Evolutionary conservation across 495 filamentous ascomycete genomes (phyloP).

Genomic region (Aspergillus heteromorphus): DNA sequence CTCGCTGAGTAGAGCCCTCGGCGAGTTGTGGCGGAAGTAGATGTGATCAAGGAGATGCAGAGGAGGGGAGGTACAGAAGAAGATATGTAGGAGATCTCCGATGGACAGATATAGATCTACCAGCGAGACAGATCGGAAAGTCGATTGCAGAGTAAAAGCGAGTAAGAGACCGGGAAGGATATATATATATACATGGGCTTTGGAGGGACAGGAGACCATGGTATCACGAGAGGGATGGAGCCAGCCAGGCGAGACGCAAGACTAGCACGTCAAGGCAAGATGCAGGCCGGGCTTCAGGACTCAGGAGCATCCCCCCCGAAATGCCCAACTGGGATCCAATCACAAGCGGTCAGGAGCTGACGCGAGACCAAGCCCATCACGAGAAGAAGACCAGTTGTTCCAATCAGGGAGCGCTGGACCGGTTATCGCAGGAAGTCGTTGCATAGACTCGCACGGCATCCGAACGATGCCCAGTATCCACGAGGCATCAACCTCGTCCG

Average conservation of each 20-base stretch:
- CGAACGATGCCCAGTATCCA: conserved; percentile 8
- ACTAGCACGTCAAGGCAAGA: conserved; percentile 11
- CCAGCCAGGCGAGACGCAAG: conserved; percentile 4
- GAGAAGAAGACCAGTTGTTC: conserved; percentile 5
- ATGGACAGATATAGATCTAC: neutral
- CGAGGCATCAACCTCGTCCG: conserved; percentile 7
- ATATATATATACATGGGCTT: neutral
- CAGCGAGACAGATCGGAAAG: neutral
- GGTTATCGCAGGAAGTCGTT: conserved; percentile 14
- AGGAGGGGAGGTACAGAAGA: conserved; percentile 10
- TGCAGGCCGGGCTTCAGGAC: neutral
- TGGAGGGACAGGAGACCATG: neutral
- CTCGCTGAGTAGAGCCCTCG: conserved; percentile 10
- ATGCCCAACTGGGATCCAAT: conserved; percentile 20
- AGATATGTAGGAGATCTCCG: conserved; percentile 2
- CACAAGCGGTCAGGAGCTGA: conserved; percentile 9
- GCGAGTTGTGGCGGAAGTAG: conserved; percentile 2
- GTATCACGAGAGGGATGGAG: neutral
- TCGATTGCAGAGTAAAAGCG: conserved; percentile 9
- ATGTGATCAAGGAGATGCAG: neutral
- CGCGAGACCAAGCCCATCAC: conserved; percentile 4
- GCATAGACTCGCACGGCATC: conserved; percentile 14
- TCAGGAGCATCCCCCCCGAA: conserved; percentile 16
- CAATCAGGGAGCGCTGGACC: conserved; percentile 7
- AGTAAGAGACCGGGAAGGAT: conserved; percentile 24